phyloP scores from a whole-genome alignment of 2,329 filamentous ascomycete genomes.

The Penicillium freii region DNA sequence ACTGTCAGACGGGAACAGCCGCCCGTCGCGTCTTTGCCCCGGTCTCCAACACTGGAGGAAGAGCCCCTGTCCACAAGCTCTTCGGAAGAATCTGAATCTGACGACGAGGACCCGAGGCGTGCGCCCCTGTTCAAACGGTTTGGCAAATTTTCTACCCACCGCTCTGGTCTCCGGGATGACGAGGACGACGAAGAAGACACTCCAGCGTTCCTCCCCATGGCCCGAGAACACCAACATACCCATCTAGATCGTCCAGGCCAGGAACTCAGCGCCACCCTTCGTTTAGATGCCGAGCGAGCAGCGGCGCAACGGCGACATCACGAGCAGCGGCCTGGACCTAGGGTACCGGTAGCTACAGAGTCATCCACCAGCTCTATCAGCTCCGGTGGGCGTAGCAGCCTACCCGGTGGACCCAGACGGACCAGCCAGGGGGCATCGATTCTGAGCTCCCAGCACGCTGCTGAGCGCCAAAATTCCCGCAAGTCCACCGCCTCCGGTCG shows the following conservation, averaged over 20 bases:
- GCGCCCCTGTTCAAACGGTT: slow-evolving; percentile 38
- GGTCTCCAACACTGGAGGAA: slow-evolving; percentile 35
- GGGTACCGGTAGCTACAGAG: slow-evolving; percentile 23
- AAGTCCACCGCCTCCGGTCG: slow-evolving; percentile 35
- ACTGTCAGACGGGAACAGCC: slow-evolving; percentile 27
- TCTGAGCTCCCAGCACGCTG: slow-evolving; percentile 48
- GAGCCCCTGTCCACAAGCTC: slow-evolving; percentile 35
- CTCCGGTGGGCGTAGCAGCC: slow-evolving; percentile 33
- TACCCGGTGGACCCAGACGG: slow-evolving; percentile 22
- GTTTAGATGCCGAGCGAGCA: slow-evolving; percentile 34
- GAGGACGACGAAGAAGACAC: slow-evolving; percentile 48
- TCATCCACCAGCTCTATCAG: slow-evolving; percentile 41
- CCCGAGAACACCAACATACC: slow-evolving; percentile 21
- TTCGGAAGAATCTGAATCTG: slow-evolving; percentile 33
- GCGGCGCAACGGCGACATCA: slow-evolving; percentile 29
- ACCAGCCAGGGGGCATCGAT: slow-evolving; percentile 21
- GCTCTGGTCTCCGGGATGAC: slow-evolving; percentile 33
- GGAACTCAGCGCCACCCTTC: slow-evolving; percentile 45
- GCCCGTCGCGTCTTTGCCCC: slow-evolving; percentile 22
- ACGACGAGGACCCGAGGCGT: slow-evolving; percentile 24
- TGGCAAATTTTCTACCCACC: slow-evolving; percentile 41
- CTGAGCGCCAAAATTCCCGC: slow-evolving; percentile 51
- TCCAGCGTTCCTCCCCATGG: slow-evolving; percentile 47
- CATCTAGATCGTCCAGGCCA: slow-evolving; percentile 26
- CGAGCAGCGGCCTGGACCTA: slow-evolving; percentile 22